phyloP scores from a whole-genome alignment of 441 rosid genomes.

The Hypseocharis bilobata region DNA sequence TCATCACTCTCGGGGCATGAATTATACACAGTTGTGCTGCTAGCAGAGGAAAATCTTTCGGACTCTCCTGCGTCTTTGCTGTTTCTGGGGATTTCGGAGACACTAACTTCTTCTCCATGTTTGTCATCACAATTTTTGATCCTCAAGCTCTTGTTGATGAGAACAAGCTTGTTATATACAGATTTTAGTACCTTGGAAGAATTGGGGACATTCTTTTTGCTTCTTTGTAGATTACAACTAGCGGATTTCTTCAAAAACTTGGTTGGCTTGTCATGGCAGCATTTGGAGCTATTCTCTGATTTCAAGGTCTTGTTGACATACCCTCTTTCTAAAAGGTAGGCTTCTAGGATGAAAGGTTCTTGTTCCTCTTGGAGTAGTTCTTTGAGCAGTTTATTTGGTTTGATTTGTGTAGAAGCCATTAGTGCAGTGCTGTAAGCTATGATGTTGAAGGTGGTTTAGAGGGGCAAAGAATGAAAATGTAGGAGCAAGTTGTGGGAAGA shows the following conservation, averaged over 20 bases:
- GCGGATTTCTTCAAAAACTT: slow-evolving; percentile 18
- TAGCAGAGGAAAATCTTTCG: slow-evolving; percentile 29
- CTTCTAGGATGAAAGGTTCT: slow-evolving; percentile 44
- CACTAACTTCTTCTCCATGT: slow-evolving; percentile 13
- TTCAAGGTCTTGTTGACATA: slow-evolving; percentile 13
- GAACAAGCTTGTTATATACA: slow-evolving; percentile 22
- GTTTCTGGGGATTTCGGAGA: slow-evolving; percentile 14
- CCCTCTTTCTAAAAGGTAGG: slow-evolving; percentile 37
- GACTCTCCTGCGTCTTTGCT: slow-evolving; percentile 24
- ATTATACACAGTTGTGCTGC: slow-evolving; percentile 30
- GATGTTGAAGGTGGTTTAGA: not conserved
- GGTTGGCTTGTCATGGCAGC: slow-evolving; percentile 22
- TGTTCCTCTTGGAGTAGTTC: slow-evolving; percentile 49
- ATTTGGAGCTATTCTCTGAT: slow-evolving; percentile 1
- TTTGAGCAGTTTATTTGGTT: slow-evolving; percentile 32
- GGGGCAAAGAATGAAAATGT: slow-evolving; percentile 1
- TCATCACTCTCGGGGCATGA: slow-evolving; percentile 33
- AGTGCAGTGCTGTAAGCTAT: slow-evolving; percentile 5
- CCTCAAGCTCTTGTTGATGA: slow-evolving; percentile 18
- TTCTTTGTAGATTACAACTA: slow-evolving; percentile 13
- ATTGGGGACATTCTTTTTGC: slow-evolving; percentile 21
- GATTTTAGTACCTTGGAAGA: slow-evolving; percentile 26
- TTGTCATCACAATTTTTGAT: slow-evolving; percentile 15
- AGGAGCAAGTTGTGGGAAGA: not conserved
- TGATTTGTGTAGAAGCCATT: slow-evolving; percentile 25